phyloP scores from a whole-genome alignment of 257 asterid genomes.

The Lycium barbarum region DNA sequence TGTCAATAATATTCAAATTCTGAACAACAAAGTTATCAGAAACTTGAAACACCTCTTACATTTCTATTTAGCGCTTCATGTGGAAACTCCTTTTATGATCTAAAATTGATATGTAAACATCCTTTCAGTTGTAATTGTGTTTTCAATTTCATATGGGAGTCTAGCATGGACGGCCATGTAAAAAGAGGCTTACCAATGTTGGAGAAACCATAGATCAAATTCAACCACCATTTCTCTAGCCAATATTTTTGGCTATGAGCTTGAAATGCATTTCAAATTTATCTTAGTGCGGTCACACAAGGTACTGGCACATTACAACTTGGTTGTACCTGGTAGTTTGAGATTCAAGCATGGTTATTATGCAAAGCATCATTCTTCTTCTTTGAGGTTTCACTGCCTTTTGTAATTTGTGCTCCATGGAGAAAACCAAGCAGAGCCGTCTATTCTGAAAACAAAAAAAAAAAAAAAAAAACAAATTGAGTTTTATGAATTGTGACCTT shows the following conservation, averaged over 20 bases:
- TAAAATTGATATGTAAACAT: conserved; percentile 13
- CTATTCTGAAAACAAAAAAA: too few species aligned
- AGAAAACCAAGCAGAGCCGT: too few species aligned
- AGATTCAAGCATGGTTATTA: too few species aligned
- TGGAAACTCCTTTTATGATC: not conserved
- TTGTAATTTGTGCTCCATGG: too few species aligned
- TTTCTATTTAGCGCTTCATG: not conserved
- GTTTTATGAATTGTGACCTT: too few species aligned
- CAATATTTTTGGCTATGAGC: not conserved
- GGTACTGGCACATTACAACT: not conserved
- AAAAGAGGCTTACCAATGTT: conserved; percentile 21
- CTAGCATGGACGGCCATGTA: not conserved
- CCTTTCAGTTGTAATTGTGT: not conserved
- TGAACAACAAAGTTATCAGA: not conserved
- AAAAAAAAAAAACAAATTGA: too few species aligned
- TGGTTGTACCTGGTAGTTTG: not conserved
- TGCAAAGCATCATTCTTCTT: too few species aligned
- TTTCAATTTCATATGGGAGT: not conserved
- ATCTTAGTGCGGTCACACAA: not conserved
- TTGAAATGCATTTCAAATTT: not conserved
- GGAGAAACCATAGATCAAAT: not conserved
- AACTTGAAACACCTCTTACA: not conserved
- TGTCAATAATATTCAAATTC: conserved; percentile 10
- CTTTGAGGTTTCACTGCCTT: too few species aligned
- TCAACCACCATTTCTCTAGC: not conserved